Evolutionary conservation across 495 filamentous ascomycete genomes (phyloP).

Genomic region (Aspergillus saccharolyticus): DNA sequence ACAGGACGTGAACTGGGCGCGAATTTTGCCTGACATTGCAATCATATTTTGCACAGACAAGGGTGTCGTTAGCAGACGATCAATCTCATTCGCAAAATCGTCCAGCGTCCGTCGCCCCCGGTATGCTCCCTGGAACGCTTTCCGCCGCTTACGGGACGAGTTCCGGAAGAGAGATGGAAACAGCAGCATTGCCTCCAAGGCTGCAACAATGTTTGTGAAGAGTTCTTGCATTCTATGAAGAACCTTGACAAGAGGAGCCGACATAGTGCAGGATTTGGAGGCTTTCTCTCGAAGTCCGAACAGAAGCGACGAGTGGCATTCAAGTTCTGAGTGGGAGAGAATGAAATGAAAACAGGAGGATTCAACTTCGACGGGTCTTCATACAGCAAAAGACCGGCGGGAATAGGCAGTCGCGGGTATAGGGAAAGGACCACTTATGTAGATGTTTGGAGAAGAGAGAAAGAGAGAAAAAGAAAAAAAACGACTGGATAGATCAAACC

Average conservation of each 20-base stretch:
- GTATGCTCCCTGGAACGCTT: conserved; percentile 31
- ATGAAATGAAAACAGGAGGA: not conserved
- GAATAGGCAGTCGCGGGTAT: conserved; percentile 8
- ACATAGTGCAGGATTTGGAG: conserved; percentile 24
- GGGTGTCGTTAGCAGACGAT: conserved; percentile 43
- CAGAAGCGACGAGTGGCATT: not conserved
- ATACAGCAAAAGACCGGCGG: conserved; percentile 7
- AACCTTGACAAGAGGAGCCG: conserved; percentile 39
- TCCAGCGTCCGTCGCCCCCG: conserved; percentile 46
- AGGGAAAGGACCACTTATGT: conserved; percentile 7
- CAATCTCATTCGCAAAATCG: conserved; percentile 47
- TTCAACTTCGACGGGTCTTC: conserved; percentile 15
- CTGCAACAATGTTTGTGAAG: conserved; percentile 48
- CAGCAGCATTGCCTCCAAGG: conserved; percentile 47
- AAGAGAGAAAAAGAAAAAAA: not conserved
- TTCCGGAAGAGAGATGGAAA: conserved; percentile 47
- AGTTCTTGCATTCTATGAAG: conserved; percentile 49
- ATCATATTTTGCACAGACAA: conserved; percentile 40
- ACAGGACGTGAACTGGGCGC: conserved; percentile 51
- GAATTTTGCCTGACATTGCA: conserved; percentile 54
- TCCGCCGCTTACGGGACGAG: conserved; percentile 31
- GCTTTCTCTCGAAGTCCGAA: not conserved
- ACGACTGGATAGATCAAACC: no score
- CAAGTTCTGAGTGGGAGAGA: not conserved
- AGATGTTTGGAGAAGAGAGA: conserved; percentile 1